phyloP scores from a whole-genome alignment of 2,329 filamentous ascomycete species.

The Lachnellula cervina region DNA sequence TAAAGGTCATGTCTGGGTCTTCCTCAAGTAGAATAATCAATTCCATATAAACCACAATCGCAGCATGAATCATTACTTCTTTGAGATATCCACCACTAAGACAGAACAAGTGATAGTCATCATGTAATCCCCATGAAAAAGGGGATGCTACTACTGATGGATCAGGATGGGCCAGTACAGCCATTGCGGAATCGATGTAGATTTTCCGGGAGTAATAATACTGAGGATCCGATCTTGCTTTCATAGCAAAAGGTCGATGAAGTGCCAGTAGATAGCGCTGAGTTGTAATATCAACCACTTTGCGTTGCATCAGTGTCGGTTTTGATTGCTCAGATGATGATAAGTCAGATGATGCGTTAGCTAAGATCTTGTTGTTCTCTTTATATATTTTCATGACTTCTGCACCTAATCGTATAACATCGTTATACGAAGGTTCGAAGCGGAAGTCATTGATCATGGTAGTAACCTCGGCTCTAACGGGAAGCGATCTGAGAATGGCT shows the following conservation, averaged over 20 bases:
- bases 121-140: background rate
- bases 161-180: constrained; percentile 15
- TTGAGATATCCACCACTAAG: constrained; percentile 39
- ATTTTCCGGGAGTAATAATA: constrained; percentile 47
- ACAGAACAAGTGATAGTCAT: constrained; percentile 28
- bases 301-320: constrained; percentile 31
- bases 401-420: constrained; percentile 42
- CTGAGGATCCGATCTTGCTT: constrained; percentile 39
- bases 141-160: background rate
- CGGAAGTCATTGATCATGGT: constrained; percentile 44
- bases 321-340: background rate
- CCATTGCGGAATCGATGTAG: constrained; percentile 40
- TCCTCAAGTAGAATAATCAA: constrained; percentile 26
- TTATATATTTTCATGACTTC: constrained; percentile 37
- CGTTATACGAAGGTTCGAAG: constrained; percentile 40
- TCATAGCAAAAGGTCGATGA: constrained; percentile 44
- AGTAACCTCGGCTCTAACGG: constrained; percentile 40
- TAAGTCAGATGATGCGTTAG: background rate
- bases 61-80: constrained; percentile 36
- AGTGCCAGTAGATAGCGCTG: constrained; percentile 52
- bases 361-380: constrained; percentile 12
- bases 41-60: constrained; percentile 42
- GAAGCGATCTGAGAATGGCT: constrained; percentile 40
- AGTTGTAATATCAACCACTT: constrained; percentile 47
- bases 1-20: constrained; percentile 22